phyloP scores from a whole-genome alignment of 805 yeast genomes.

The Ogataea haglerorum region DNA sequence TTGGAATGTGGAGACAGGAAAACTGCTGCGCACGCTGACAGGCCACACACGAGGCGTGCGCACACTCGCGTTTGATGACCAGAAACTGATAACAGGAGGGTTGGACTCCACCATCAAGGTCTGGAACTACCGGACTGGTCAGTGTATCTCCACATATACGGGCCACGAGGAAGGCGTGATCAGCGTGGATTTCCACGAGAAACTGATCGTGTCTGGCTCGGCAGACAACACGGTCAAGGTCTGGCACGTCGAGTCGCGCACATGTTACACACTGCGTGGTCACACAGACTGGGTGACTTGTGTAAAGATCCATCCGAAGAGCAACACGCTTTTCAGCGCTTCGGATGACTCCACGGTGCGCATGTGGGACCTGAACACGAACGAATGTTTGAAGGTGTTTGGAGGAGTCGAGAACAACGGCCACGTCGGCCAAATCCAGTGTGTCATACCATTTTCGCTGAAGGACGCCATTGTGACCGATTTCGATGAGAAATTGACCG shows the following conservation, averaged over 20 bases:
- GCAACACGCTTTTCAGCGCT: conserved; percentile 78
- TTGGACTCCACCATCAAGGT: conserved; percentile 88
- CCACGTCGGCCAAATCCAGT: conserved; percentile 92
- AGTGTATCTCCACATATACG: conserved; percentile 87
- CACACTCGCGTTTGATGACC: conserved; percentile 79
- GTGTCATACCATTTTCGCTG: conserved; percentile 80
- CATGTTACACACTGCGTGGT: conserved; percentile 90
- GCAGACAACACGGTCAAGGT: conserved; percentile 91
- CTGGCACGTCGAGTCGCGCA: conserved; percentile 93
- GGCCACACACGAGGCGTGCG: conserved; percentile 93
- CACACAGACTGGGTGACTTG: conserved; percentile 91
- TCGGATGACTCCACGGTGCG: conserved; percentile 90
- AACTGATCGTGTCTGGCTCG: conserved; percentile 86
- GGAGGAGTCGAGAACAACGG: conserved; percentile 73
- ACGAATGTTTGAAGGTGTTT: conserved; percentile 74
- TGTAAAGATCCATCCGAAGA: conserved; percentile 78
- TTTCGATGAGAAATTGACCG: conserved; percentile 20
- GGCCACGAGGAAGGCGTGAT: conserved; percentile 89
- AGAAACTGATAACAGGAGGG: conserved; percentile 88
- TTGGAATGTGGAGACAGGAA: conserved; percentile 88
- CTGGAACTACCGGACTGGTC: conserved; percentile 95
- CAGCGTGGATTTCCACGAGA: conserved; percentile 75
- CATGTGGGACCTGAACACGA: conserved; percentile 89
- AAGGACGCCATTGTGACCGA: conserved; percentile 50
- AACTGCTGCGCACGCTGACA: conserved; percentile 66